Evolutionary conservation across 2,329 filamentous ascomycete genomes (phyloP), one percentile per base, ranked within the genome.

Genomic region (Mycocentrospora acerina): DNA sequence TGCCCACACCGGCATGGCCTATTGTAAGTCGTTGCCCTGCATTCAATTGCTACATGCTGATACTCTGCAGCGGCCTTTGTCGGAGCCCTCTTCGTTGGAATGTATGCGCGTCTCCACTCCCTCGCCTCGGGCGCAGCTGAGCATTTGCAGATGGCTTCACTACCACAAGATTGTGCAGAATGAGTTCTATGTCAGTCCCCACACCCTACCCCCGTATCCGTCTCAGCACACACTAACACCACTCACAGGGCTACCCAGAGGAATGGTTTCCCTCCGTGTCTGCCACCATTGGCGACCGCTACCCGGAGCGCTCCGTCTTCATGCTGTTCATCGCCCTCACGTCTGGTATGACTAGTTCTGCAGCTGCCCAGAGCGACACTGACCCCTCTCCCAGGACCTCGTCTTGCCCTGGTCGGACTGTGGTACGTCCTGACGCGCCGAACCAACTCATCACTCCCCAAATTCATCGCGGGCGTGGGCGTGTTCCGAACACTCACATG

Each of bases 211-310:
- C 7, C 11, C 14, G 13, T 3, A 2, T 7, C 7, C 17, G 3
- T n/a, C 5, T 24, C 31, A 2, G 4, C 17, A 17, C 11, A 33
- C 48, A 38, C 51, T 45, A 47, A 62, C 37, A 28, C 29, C 35
- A 12, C 27, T n/a, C 12, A n/a, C 41, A 70, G 67, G 66, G 67
- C 37, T 70, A 68, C 29, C 90, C 90, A 2, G 77, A 95, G 54
- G 90, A 96, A 75, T 96, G 90, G 90, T 95, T 95, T 62, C 90
- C 90, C 42, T 95, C 90, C 29, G 90, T 96, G 15, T 96, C 91
- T 19, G 85, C 93, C 27, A 97, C 93, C 24, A 98, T 98, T 71
- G 93, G 93, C 66, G 93, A 98, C 69, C 83, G 90, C 52, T 97
- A 96, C 62, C 93, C 93, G 36, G 93, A 98, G 71, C 85, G 93